Evolutionary conservation across 2,329 filamentous ascomycete species (phyloP).

Genomic region (Aspergillus glaucus): DNA sequence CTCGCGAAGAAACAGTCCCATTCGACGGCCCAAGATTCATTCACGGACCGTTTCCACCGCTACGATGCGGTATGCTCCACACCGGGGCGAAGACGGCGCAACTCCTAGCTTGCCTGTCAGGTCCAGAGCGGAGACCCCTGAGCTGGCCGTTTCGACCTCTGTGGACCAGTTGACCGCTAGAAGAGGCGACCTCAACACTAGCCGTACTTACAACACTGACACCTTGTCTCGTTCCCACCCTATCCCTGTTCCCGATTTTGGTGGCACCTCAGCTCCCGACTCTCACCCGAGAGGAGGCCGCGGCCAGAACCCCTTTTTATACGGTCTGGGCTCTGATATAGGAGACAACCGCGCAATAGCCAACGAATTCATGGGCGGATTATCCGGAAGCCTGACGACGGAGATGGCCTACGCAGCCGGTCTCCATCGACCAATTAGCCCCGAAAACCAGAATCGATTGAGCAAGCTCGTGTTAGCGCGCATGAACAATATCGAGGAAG

Average conservation of each 20-base stretch:
- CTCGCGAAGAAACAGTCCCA: slow-evolving; percentile 30
- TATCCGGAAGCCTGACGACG: slow-evolving; percentile 72
- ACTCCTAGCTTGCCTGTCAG: slow-evolving; percentile 16
- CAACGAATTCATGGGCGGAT: slow-evolving; percentile 55
- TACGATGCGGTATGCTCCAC: slow-evolving; percentile 77
- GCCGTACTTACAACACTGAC: slow-evolving; percentile 50
- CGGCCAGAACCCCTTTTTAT: slow-evolving; percentile 59
- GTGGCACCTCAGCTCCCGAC: slow-evolving; percentile 48
- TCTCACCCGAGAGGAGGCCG: slow-evolving; percentile 21
- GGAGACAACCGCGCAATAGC: slow-evolving; percentile 57
- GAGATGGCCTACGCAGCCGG: slow-evolving; percentile 70
- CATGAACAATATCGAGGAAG: slow-evolving; percentile 90
- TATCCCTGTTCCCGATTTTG: slow-evolving; percentile 52
- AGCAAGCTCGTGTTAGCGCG: slow-evolving; percentile 74
- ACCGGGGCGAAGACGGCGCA: slow-evolving; percentile 36
- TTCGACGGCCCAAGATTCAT: slow-evolving; percentile 46
- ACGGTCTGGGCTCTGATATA: slow-evolving; percentile 68
- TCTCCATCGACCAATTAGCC: slow-evolving; percentile 44
- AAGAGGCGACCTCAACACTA: slow-evolving; percentile 24
- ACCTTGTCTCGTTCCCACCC: slow-evolving; percentile 48
- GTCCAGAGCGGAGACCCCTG: slow-evolving; percentile 24
- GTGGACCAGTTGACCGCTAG: slow-evolving; percentile 40
- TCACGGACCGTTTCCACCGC: slow-evolving; percentile 70
- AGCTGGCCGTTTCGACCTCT: slow-evolving; percentile 29
- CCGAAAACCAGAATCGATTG: slow-evolving; percentile 63